Conservation (phyloP, 2,329 filamentous ascomycete species). For the Mycosphaerella arachidis region DNA sequence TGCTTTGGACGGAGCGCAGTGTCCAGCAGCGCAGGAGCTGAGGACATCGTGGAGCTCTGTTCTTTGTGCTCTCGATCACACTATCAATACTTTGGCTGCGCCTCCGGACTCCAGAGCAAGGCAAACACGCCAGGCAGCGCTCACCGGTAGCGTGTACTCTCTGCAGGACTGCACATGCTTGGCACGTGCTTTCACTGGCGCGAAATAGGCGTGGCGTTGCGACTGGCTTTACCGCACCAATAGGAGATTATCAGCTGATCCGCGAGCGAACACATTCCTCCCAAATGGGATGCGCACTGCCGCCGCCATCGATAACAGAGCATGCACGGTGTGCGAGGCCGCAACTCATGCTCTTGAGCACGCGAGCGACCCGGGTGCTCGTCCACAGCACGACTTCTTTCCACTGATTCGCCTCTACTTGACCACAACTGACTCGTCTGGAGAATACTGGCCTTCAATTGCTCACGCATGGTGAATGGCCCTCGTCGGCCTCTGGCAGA, state of each 20-base stretch:
- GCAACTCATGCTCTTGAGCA: background rate
- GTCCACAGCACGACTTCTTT: background rate
- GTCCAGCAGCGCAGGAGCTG: background rate
- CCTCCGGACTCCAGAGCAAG: background rate
- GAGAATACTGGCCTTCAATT: background rate
- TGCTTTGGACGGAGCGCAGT: background rate
- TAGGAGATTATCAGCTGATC: constrained; percentile 4
- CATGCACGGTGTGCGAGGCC: constrained; percentile 4
- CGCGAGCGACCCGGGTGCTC: background rate
- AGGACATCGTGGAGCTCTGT: background rate
- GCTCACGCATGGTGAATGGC: background rate
- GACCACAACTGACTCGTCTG: background rate
- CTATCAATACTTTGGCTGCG: background rate
- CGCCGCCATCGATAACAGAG: constrained; percentile 6
- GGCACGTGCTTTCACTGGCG: constrained; percentile 1
- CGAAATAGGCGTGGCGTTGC: constrained; percentile 1
- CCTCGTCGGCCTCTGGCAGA: background rate
- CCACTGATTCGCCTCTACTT: background rate
- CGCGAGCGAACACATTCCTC: background rate
- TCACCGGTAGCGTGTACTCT: background rate
- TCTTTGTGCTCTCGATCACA: background rate
- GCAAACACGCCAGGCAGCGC: background rate
- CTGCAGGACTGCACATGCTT: background rate
- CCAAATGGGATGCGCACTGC: constrained; percentile 6
- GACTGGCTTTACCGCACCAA: background rate